These are phyloP conservation scores for Phytophthora pini DNA, from an alignment of 352 stramenopile species.

Conservation along the genomic window DNA sequence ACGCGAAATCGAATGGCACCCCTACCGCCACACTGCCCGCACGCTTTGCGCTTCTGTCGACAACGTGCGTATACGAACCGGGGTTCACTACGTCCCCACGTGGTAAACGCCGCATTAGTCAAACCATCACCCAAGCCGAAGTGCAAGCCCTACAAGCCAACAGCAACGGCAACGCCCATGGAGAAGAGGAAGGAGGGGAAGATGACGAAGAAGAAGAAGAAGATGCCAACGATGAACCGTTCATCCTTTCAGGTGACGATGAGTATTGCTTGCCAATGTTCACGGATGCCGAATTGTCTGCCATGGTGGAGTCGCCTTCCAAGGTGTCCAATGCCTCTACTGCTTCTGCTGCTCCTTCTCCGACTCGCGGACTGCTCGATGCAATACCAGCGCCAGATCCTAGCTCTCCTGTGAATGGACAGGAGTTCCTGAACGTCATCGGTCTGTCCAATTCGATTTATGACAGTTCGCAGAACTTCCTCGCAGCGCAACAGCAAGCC, in stretches of 20 bases:
- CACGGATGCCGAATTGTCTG: constrained; percentile 48
- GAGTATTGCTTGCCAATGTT: constrained; percentile 50
- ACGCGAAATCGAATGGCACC: constrained; percentile 26
- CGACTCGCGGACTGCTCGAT: constrained; percentile 17
- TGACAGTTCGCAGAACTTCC: constrained; percentile 35
- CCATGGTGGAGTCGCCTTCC: constrained; percentile 42
- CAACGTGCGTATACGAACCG: constrained; percentile 41
- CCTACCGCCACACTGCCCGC: constrained; percentile 37
- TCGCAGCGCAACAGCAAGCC: constrained; percentile 17
- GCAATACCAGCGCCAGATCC: constrained; percentile 20
- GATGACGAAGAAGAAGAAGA: constrained; percentile 18
- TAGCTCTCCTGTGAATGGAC: constrained; percentile 29
- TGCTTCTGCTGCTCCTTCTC: constrained; percentile 17
- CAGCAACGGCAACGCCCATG: neutral
- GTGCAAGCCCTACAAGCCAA: too few relatives aligned
- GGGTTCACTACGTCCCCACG: constrained; percentile 44
- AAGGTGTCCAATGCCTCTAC: constrained; percentile 43
- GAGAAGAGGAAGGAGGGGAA: constrained; percentile 15
- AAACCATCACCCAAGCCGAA: constrained; percentile 6
- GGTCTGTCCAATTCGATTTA: constrained; percentile 78
- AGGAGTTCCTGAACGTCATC: constrained; percentile 68
- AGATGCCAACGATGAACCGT: constrained; percentile 28
- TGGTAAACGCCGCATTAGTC: constrained; percentile 44
- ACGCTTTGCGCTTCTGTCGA: constrained; percentile 39
- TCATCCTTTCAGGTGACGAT: constrained; percentile 36